Evolutionary conservation across 768 basidiomycete species (phyloP), one percentile per base, ranked within the genome.

Genomic region (Sporobolomyces pararoseus): DNA sequence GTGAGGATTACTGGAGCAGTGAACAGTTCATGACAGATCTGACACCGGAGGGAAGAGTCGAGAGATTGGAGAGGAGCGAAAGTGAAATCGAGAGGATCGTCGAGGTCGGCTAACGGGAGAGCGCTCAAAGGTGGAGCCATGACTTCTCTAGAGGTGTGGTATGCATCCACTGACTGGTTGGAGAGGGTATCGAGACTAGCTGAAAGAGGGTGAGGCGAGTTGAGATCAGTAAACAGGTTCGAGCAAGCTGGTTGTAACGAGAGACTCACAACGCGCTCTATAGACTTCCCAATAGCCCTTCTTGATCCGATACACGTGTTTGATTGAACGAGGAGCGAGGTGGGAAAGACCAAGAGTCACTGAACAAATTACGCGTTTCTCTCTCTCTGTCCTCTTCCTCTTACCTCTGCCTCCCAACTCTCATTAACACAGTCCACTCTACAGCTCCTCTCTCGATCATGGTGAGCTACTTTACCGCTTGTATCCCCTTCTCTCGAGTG

Each of bases 31-130:
- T 27, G 7, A 53, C 73, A 74, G 34, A 74, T 63, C 1, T 54
- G 52, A 47, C 73, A 74, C 7, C 72, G 68, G 16, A 73, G 55
- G 5, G 65, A 27, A 7, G 34, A 21, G 62, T 73, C 72, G 65
- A 73, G 44, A 4, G 44, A 16, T 31, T 14, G 19, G 19, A 73
- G 54, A 1, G 44, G 4, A 13, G 44, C 34, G 1, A 51, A 27
- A 12, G 31, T 13, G 23, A 70, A 73, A 47, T 73, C 68, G 29
- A 19, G 1, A 4, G 68, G 70, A n/a, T 54, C 29, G 31, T 62
- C 65, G 47, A 65, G 23, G 21, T 49, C 58, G 57, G 23, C 7
- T 7, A 23, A 27, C 7, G 50, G 50, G 50, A 51, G 54, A 42
- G n/a, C n/a, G n/a, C n/a, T n/a, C n/a, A n/a, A n/a, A n/a, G n/a